Evolutionary conservation across 176 grass and related monocot genomes (phyloP), one percentile per base, ranked within the genome.

Genomic region (Canna indica): DNA sequence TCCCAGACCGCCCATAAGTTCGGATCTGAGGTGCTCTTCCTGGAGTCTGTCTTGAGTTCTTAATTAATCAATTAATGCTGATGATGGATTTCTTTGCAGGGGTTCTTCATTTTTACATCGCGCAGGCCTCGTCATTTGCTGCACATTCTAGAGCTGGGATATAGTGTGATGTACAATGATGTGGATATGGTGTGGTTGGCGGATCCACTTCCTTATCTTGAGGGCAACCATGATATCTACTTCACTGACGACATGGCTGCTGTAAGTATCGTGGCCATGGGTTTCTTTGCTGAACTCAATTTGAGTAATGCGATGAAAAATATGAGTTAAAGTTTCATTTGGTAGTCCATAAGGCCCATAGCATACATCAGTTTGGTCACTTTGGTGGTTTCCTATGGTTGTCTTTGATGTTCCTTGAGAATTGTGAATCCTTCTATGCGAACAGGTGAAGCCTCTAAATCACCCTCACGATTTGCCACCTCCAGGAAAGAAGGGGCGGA

Each of bases 131-230:
- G 93, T 7, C 93, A 97, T 75, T 73, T 97, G 59, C 84, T 92
- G 47, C 93, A 92, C 72, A 92, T 92, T 72, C 82, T 97, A 74
- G 86, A 90, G 74, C 84, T 92, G 25, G 89, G 93, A 57, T 92
- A 92, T 73, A 90, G 50, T 15, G 86, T 97, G 56, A 90, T 97
- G 89, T 97, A 97, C 81, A 97, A 92, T 66, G 93, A 97, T 31
- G 93, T 97, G 5, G 88, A 97, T 63, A 97, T 97, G 93, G 88
- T 92, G 52, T 97, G 93, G 93, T 72, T 97, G 16, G 81, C 88
- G 3, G 86, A 97, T 29, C 93, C 93, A 22, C 90, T 97, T 59
- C 77, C 72, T 18, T 92, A 92, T 69, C 73, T 97, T 4, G 77
- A 85, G 4, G 93, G 86, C 5, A 59, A 78, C 4, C 93, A 97